Base-by-base conservation (phyloP, 805 yeast genomes). In the Monosporozyma siamensis region DNA sequence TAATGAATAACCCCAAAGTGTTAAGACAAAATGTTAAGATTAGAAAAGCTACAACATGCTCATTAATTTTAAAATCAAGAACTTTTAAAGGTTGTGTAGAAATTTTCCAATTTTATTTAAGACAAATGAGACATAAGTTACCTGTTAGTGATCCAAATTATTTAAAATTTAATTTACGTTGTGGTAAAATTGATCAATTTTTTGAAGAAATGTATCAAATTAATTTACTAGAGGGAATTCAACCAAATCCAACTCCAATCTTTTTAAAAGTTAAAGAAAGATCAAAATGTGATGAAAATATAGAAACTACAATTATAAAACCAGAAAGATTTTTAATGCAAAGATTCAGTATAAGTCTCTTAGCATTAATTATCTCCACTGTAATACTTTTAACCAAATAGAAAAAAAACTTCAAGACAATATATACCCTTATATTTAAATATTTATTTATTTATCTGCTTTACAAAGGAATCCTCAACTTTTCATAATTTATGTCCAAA, bases 141-240 rank as follows among this genome's bases (percentile, higher is more conserved):
- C 72, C 76, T 11, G 92, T 89, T 25, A 66, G 71, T 29, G 97
- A 90, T 67, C 95, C 95, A 48, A 82, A 82, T 66, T 90, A 85
- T 64, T 69, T 89, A 56, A 75, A 78, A 46, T 75, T 92, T 51
- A 95, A 94, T 53, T 77, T 86, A 50, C 76, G 77, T 49, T 83
- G 95, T 62, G 95, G 92, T 41, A 82, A 84, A 63, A 77, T 92
- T 49, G 95, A 87, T 56, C 95, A 85, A 67, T 82, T 77, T 63
- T 80, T 90, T 54, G 95, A 90, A 59, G 69, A 70, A 40, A 70
- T 83, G 74, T 78, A 78, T 59, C 92, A 89, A 48, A 62, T 61
- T 11, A 69, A 80, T 43, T 56, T 80, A 41, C 89, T 89, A 34
- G 42, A 45, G 6, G 80, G 81, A 17, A 74, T 71, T 32, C 63